A percentile compares a stretch with the other conserved stretches of the same genome.
Evolutionary conservation across 805 yeast genomes (phyloP).

Genomic region (Tetrapisispora iriomotensis): DNA sequence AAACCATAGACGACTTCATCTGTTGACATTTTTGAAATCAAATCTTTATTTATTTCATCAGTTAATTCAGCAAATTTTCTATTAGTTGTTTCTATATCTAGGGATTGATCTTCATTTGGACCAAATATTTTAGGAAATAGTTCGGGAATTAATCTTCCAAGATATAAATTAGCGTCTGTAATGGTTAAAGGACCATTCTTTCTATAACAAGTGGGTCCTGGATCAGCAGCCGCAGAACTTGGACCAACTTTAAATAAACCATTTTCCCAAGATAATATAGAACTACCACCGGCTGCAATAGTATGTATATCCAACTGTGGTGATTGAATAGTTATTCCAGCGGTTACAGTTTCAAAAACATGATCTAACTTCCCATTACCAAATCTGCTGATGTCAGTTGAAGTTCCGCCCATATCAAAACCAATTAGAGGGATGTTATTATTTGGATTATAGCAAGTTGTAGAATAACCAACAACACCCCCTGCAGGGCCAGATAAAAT

Average conservation of each 20-base stretch:
- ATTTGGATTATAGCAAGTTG: constrained; percentile 58
- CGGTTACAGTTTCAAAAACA: constrained; percentile 74
- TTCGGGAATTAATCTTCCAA: constrained; percentile 66
- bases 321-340: constrained; percentile 74
- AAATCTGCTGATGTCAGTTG: constrained; percentile 74
- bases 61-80: constrained; percentile 47
- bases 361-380: constrained; percentile 63
- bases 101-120: constrained; percentile 60
- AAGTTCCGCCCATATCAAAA: constrained; percentile 88
- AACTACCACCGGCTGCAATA: constrained; percentile 82
- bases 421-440: constrained; percentile 59
- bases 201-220: constrained; percentile 82
- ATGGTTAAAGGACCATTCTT: constrained; percentile 79
- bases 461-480: constrained; percentile 89
- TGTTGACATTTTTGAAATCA: constrained; percentile 35
- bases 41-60: constrained; percentile 40
- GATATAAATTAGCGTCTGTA: constrained; percentile 71
- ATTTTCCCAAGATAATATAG: constrained; percentile 54
- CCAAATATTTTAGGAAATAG: constrained; percentile 78
- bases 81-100: constrained; percentile 47
- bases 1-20: constrained; percentile 76
- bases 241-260: constrained; percentile 79
- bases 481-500: constrained; percentile 96
- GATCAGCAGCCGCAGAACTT: constrained; percentile 78
- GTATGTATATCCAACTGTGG: constrained; percentile 78